A percentile compares a stretch with the other conserved stretches of the same genome.
Conservation (phyloP, 2,329 filamentous ascomycete genomes). For the Ophiosphaerella narmari region DNA sequence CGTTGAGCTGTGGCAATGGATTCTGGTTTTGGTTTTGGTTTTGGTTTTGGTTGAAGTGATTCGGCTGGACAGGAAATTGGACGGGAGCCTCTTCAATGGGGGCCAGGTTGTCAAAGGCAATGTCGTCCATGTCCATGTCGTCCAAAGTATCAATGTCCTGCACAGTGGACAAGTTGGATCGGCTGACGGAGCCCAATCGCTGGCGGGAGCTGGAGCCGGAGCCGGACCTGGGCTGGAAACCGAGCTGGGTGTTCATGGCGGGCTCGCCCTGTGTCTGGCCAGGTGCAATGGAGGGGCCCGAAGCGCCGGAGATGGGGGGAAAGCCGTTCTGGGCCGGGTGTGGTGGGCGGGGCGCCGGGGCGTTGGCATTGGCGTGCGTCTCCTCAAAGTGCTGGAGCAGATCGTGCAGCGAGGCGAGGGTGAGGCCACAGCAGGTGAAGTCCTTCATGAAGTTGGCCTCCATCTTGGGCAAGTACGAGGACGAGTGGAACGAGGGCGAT, state of each 20-base stretch:
- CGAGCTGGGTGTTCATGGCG: slow-evolving; percentile 42
- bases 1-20: slow-evolving; percentile 72
- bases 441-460: slow-evolving; percentile 98
- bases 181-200: slow-evolving; percentile 47
- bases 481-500: slow-evolving; percentile 95
- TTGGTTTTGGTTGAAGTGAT: slow-evolving; percentile 60
- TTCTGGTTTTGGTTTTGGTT: slow-evolving; percentile 59
- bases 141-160: slow-evolving; percentile 80
- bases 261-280: slow-evolving; percentile 51
- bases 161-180: slow-evolving; percentile 48
- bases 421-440: slow-evolving; percentile 92
- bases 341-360: slow-evolving; percentile 58
- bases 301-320: slow-evolving; percentile 33
- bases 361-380: slow-evolving; percentile 79
- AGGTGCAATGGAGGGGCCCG: slow-evolving; percentile 45
- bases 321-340: slow-evolving; percentile 53
- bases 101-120: slow-evolving; percentile 79
- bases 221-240: slow-evolving; percentile 48
- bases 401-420: slow-evolving; percentile 89
- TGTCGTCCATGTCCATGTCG: slow-evolving; percentile 92
- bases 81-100: slow-evolving; percentile 73
- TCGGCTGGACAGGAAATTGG: slow-evolving; percentile 59
- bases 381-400: slow-evolving; percentile 97
- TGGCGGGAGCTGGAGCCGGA: slow-evolving; percentile 42
- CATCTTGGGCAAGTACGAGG: slow-evolving; percentile 92